Base-by-base conservation (phyloP, 768 basidiomycete genomes). In the Boletus reticulatus region DNA sequence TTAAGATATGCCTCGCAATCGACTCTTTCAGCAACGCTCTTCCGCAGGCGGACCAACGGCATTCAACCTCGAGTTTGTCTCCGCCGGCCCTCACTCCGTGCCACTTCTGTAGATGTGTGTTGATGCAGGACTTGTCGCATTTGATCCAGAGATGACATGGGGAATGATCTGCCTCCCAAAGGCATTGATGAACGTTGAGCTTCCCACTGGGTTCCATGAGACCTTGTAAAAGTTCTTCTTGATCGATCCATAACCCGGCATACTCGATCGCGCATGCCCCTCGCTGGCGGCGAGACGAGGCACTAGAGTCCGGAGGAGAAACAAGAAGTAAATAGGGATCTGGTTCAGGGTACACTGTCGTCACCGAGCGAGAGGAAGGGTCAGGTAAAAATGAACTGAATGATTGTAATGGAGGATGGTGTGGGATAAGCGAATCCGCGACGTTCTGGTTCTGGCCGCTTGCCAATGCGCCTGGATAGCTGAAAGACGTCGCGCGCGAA, bases 1-100 rank as follows among this genome's bases (percentile, higher is more conserved):
- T 49, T 1, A 60, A 50, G 1, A 60, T 11, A 20, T 65, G 63
- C 8, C 65, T 50, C 11, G 49, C n/a, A 12, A 67, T 51, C 20
- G 59, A 65, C 48, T 65, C 66, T 41, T 65, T 67, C n/a, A 54
- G 22, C 57, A 66, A 67, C 14, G 0, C 41, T 39, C 46, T 52
- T 11, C 17, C 19, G 22, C 59, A 67, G 20, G 16, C 20, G 2
- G 47, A 38, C 60, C 60, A 62, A 29, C n/a, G 37, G 38, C 59
- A 61, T 5, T 34, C 17, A 12, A 20, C 38, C 38, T 48, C 31
- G 12, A 19, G 4, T 42, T 62, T 62, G 34, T 58, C 60, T n/a
- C 49, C 51, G 0, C 53, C 56, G 2, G 51, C 41, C 29, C 42
- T 36, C 5, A 43, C 52, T 43, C 48, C 44, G 8, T 66, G 61